Percentiles rank a stretch among this genome's conserved stretches.
These are phyloP conservation scores for Brettanomyces custersianus DNA, from an alignment of 805 yeast species.

Conservation along the genomic window DNA sequence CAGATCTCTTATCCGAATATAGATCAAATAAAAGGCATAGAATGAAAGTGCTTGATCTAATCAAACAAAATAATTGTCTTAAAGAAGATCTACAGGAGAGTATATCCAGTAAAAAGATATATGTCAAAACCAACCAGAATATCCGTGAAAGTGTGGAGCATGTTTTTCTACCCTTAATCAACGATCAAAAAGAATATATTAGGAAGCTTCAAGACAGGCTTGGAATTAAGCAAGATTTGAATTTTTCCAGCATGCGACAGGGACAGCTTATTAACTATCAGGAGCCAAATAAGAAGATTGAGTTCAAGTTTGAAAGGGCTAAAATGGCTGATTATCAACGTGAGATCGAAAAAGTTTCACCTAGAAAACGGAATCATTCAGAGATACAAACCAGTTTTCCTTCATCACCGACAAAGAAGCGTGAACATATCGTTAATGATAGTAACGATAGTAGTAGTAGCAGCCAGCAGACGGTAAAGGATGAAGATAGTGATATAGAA, in stretches of 20 bases:
- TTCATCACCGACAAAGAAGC: neutral
- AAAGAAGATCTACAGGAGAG: neutral
- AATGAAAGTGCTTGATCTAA: neutral
- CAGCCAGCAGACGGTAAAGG: no score
- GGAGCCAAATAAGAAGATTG: constrained; percentile 12
- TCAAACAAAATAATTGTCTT: neutral
- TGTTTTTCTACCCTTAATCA: constrained; percentile 3
- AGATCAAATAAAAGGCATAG: neutral
- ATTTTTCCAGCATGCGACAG: constrained; percentile 1
- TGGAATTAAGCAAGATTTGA: constrained; percentile 1
- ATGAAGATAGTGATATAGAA: no score
- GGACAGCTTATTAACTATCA: constrained; percentile 4
- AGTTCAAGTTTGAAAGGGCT: constrained; percentile 11
- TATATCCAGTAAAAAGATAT: neutral
- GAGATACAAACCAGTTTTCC: neutral
- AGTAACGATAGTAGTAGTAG: neutral
- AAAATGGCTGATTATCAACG: constrained; percentile 6
- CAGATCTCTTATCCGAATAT: constrained; percentile 1
- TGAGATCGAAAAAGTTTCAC: constrained; percentile 13
- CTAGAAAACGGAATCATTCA: constrained; percentile 7
- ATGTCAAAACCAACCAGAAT: constrained; percentile 2
- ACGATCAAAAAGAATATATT: constrained; percentile 2
- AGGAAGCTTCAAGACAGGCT: neutral
- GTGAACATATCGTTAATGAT: neutral
- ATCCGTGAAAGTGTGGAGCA: constrained; percentile 1